Conservation (phyloP, 768 basidiomycete genomes). For the Hericium rajendrae region DNA sequence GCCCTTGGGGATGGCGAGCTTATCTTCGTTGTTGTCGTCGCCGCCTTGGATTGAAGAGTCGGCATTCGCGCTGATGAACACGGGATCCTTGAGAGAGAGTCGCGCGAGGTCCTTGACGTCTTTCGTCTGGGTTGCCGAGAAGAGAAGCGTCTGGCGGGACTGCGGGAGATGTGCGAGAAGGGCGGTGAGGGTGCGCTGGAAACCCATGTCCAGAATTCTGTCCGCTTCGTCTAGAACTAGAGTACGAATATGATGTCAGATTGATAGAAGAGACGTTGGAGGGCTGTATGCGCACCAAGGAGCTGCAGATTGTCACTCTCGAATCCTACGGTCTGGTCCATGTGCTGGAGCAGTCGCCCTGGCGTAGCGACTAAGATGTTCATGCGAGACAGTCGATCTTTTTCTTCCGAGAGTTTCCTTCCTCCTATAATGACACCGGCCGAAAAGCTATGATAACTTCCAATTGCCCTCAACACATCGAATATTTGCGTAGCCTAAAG, state of each 20-base stretch:
- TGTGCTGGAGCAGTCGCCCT: constrained; percentile 88
- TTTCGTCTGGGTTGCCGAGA: constrained; percentile 93
- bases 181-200: constrained; percentile 79
- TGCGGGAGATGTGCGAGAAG: constrained; percentile 87
- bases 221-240: constrained; percentile 95
- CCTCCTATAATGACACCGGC: constrained; percentile 95
- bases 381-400: constrained; percentile 82
- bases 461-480: constrained; percentile 88
- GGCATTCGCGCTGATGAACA: constrained; percentile 52
- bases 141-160: constrained; percentile 88
- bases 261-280: background rate
- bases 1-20: constrained; percentile 52
- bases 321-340: constrained; percentile 97
- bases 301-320: constrained; percentile 86
- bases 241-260: background rate
- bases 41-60: constrained; percentile 27
- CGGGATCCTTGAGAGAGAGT: constrained; percentile 77
- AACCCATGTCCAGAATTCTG: constrained; percentile 94
- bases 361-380: constrained; percentile 99
- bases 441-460: constrained; percentile 84
- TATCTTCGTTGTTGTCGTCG: constrained; percentile 24
- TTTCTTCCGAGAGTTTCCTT: constrained; percentile 89
- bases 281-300: constrained; percentile 47
- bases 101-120: constrained; percentile 84
- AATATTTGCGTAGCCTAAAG: constrained; percentile 93